Evolutionary conservation across 495 filamentous ascomycete genomes (phyloP).

Genomic region (Rostrohypoxylon terebratum): DNA sequence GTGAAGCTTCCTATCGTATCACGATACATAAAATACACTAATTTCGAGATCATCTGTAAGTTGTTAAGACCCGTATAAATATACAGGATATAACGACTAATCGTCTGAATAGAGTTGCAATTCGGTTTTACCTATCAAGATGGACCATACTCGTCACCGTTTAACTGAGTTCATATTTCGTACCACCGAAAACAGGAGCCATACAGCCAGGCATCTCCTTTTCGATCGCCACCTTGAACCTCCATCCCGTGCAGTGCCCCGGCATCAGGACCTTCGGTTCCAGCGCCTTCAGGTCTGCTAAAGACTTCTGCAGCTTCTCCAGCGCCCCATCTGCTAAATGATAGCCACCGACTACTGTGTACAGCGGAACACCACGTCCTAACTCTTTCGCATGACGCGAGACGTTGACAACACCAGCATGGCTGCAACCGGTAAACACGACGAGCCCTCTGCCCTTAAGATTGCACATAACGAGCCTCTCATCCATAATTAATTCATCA

Average conservation of each 20-base stretch:
- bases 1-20: not conserved
- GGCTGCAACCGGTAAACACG: constrained; percentile 72
- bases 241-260: constrained; percentile 72
- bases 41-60: too few species aligned
- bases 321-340: constrained; percentile 66
- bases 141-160: not conserved
- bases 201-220: constrained; percentile 66
- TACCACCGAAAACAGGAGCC: constrained; percentile 69
- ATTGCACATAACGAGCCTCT: constrained; percentile 69
- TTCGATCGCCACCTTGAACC: constrained; percentile 71
- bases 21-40: not conserved
- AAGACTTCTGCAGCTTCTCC: constrained; percentile 59
- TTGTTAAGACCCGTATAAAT: too few species aligned
- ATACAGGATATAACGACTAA: not conserved
- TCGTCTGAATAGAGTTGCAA: not conserved
- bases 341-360: constrained; percentile 70
- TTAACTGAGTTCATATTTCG: constrained; percentile 59
- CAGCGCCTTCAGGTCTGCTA: constrained; percentile 64
- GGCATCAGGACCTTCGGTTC: constrained; percentile 67
- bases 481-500: constrained; percentile 68
- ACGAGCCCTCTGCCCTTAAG: constrained; percentile 70
- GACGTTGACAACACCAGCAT: constrained; percentile 70
- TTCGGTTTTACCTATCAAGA: not conserved
- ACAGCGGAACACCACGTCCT: constrained; percentile 57
- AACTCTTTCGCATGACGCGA: constrained; percentile 62